Evolutionary conservation across 108 stramenopile genomes (phyloP).

Genomic region (Nitzschia inconspicua): DNA sequence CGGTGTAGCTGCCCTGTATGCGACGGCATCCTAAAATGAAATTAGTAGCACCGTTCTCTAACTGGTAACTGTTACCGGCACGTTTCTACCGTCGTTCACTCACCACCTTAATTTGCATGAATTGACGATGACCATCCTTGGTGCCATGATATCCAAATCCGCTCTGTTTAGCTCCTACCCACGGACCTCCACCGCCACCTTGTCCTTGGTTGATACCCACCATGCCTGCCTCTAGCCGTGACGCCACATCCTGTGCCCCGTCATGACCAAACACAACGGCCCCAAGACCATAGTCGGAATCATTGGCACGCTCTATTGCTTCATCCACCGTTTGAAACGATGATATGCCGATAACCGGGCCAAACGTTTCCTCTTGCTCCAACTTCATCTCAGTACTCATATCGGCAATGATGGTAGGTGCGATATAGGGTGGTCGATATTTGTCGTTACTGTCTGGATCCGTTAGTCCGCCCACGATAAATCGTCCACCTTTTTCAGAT

Average conservation of each 20-base stretch:
- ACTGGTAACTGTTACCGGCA: too few relatives aligned
- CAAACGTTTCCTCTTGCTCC: constrained; percentile 83
- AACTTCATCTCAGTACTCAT: constrained; percentile 58
- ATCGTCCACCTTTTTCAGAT: constrained; percentile 69
- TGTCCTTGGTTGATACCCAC: neutral
- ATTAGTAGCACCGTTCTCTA: too few relatives aligned
- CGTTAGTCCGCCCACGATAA: too few relatives aligned
- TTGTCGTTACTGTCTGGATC: constrained; percentile 38
- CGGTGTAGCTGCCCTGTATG: too few relatives aligned
- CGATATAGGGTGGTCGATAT: constrained; percentile 57
- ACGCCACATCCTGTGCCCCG: neutral
- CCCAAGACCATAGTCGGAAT: neutral
- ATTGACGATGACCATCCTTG: constrained; percentile 72
- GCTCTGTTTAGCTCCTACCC: constrained; percentile 65
- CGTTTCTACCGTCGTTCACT: too few relatives aligned
- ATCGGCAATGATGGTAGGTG: constrained; percentile 78
- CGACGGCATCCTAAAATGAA: too few relatives aligned
- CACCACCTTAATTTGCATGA: too few relatives aligned
- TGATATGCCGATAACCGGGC: constrained; percentile 90
- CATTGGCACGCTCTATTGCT: neutral
- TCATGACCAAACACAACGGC: neutral
- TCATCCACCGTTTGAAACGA: neutral
- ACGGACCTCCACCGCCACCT: constrained; percentile 3
- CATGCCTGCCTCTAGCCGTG: neutral
- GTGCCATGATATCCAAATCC: constrained; percentile 82